These are phyloP conservation scores for Herpetomonas tarakana DNA, from an alignment of 208 protist species.

Conservation along the genomic window DNA sequence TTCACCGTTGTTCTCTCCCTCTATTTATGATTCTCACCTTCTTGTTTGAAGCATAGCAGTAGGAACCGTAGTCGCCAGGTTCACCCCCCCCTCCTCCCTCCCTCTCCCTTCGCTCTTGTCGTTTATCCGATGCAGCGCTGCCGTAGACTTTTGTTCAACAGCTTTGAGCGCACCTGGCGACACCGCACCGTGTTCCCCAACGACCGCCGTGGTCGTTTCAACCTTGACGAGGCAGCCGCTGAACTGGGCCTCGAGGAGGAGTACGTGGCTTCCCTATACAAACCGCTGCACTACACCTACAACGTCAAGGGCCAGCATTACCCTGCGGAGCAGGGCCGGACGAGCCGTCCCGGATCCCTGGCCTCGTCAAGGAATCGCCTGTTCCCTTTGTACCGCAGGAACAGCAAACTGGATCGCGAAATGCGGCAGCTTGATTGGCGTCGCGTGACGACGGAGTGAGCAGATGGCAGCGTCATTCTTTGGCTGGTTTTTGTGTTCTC, in stretches of 20 bases:
- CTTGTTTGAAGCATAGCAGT: no score
- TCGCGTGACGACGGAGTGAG: conserved; percentile 69
- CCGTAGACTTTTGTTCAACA: conserved; percentile 20
- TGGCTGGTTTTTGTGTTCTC: not conserved
- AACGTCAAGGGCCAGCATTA: conserved; percentile 75
- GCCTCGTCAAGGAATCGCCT: conserved; percentile 52
- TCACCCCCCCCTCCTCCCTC: no score
- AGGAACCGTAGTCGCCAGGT: no score
- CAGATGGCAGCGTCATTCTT: no score
- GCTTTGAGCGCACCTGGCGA: conserved; percentile 54
- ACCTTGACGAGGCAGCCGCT: conserved; percentile 70
- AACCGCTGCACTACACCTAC: conserved; percentile 81
- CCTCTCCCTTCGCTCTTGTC: no score
- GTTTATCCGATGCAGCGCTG: conserved; percentile 18
- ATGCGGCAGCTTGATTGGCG: conserved; percentile 47
- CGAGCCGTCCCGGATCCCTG: conserved; percentile 67
- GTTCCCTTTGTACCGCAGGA: conserved; percentile 76
- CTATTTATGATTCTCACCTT: no score
- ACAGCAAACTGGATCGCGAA: conserved; percentile 53
- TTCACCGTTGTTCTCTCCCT: no score
- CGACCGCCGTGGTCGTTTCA: conserved; percentile 81
- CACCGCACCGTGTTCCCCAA: conserved; percentile 42
- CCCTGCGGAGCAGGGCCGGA: conserved; percentile 70
- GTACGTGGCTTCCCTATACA: conserved; percentile 80
- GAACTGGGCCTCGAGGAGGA: conserved; percentile 73